Evolutionary conservation across 768 basidiomycete genomes (phyloP).

Genomic region (Omphalotus guepiniiformis): DNA sequence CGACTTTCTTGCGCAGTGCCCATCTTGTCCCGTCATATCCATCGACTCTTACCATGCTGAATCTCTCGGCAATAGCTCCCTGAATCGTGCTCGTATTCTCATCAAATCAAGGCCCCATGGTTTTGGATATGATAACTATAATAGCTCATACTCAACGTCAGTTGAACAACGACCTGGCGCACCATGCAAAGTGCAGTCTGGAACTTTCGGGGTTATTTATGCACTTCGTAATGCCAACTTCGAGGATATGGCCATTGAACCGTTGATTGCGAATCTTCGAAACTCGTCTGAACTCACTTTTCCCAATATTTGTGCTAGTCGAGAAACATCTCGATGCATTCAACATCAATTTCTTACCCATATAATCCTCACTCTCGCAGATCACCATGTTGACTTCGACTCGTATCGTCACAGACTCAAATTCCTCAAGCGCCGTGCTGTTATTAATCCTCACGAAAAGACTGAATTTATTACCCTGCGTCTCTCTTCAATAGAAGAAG

Average conservation of each 20-base stretch:
- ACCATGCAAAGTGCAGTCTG: slow-evolving; percentile 30
- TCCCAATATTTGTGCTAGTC: slow-evolving; percentile 14
- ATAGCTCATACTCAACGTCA: slow-evolving; percentile 24
- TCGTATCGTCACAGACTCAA: neutral
- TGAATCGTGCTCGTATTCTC: neutral
- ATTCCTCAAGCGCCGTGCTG: neutral
- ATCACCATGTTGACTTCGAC: neutral
- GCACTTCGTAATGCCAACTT: slow-evolving; percentile 16
- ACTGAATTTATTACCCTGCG: slow-evolving; percentile 8
- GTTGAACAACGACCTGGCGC: slow-evolving; percentile 25
- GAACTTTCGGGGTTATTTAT: slow-evolving; percentile 29
- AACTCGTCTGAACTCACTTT: slow-evolving; percentile 12
- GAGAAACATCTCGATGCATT: neutral
- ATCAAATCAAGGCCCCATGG: slow-evolving; percentile 2
- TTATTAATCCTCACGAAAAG: neutral
- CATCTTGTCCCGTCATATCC: neutral
- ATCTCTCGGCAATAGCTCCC: neutral
- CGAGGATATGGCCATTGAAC: slow-evolving; percentile 18
- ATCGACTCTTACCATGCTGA: neutral
- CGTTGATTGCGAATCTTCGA: slow-evolving; percentile 15
- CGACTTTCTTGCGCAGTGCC: neutral
- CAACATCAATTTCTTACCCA: slow-evolving; percentile 6
- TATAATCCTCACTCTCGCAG: neutral
- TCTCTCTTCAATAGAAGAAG: slow-evolving; percentile 10
- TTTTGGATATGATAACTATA: slow-evolving; percentile 23